Evolutionary conservation across 495 filamentous ascomycete genomes (phyloP).

Genomic region (Tuber calosporum): DNA sequence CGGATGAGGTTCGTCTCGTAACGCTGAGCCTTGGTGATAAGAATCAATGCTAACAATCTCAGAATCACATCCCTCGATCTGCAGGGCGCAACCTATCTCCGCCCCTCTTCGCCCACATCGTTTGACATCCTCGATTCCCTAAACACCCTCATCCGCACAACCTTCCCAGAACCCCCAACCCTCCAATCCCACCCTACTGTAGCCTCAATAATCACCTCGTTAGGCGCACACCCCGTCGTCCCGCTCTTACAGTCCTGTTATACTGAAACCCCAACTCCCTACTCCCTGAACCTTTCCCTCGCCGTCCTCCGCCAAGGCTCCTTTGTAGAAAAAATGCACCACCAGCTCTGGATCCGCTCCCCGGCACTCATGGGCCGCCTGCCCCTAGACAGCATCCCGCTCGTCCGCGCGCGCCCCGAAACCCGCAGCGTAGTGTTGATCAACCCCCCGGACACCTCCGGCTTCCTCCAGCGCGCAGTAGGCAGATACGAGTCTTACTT

Average conservation of each 20-base stretch:
- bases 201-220: background rate
- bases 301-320: conserved; percentile 73
- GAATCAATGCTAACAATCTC: background rate
- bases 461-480: conserved; percentile 62
- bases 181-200: background rate
- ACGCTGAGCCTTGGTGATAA: background rate
- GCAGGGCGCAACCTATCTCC: conserved; percentile 3
- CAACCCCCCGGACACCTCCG: conserved; percentile 46
- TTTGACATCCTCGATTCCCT: conserved; percentile 20
- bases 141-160: conserved; percentile 25
- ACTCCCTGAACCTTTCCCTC: conserved; percentile 66
- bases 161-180: conserved; percentile 5
- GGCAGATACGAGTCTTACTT: conserved; percentile 66
- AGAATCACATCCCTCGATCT: conserved; percentile 24
- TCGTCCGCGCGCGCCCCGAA: conserved; percentile 60
- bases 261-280: conserved; percentile 55
- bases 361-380: conserved; percentile 40
- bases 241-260: conserved; percentile 7
- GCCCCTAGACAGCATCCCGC: conserved; percentile 48
- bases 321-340: conserved; percentile 76
- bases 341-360: conserved; percentile 43
- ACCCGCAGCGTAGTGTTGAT: conserved; percentile 12
- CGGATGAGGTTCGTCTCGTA: conserved; percentile 19
- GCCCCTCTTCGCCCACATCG: conserved; percentile 9
- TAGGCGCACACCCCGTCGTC: conserved; percentile 13